Percentiles rank a stretch among this genome's conserved stretches.
Conservation (phyloP, 2,329 filamentous ascomycete genomes). For the Monosporascus sp. region DNA sequence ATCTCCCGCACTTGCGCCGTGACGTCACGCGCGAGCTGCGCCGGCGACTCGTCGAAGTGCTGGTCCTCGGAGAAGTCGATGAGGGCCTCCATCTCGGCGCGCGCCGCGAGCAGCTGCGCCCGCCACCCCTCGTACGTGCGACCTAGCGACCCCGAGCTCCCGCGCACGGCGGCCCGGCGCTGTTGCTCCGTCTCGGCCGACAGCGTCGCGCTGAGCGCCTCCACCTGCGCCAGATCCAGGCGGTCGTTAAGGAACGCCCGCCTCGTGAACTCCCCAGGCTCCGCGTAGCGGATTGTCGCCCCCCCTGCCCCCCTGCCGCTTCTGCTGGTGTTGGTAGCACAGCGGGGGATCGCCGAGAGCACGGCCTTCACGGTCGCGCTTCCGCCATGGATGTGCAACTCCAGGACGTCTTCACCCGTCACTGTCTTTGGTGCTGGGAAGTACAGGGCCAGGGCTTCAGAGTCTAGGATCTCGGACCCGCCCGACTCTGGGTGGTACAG, state of each 20-base stretch:
- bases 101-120: conserved; percentile 66
- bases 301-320: background rate
- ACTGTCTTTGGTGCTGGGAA: conserved; percentile 78
- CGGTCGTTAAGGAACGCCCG: conserved; percentile 85
- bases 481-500: conserved; percentile 51
- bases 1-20: conserved; percentile 58
- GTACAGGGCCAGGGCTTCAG: conserved; percentile 73
- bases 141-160: conserved; percentile 64
- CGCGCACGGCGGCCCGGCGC: conserved; percentile 76
- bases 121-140: conserved; percentile 81
- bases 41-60: conserved; percentile 85
- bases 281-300: conserved; percentile 69
- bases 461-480: conserved; percentile 60
- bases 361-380: conserved; percentile 84
- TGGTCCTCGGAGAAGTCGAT: conserved; percentile 98
- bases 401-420: conserved; percentile 88
- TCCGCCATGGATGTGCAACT: conserved; percentile 92
- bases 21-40: conserved; percentile 66
- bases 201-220: conserved; percentile 58
- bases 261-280: conserved; percentile 91
- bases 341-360: conserved; percentile 66
- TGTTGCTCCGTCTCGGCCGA: conserved; percentile 85
- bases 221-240: conserved; percentile 80
- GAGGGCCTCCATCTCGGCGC: conserved; percentile 87
- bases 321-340: conserved; percentile 14